Percentiles rank a stretch among this genome's conserved stretches.
phyloP scores from a whole-genome alignment of 805 yeast species.

The Yarrowia porcina region DNA sequence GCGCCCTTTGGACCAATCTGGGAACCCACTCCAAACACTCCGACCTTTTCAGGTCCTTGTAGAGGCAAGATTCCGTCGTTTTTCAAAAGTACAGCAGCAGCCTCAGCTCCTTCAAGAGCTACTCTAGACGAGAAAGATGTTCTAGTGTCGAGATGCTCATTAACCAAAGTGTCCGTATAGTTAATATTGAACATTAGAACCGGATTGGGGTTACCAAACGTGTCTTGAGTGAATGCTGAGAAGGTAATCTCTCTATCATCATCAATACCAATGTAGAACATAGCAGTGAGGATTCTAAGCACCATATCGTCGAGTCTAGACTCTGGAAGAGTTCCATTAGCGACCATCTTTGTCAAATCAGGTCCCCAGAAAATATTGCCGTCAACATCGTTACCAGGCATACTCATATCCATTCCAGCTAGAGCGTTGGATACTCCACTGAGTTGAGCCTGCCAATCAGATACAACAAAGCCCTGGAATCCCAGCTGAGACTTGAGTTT shows the following conservation, averaged over 20 bases:
- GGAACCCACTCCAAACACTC: conserved; percentile 42
- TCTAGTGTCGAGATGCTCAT: neutral
- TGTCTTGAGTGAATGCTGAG: neutral
- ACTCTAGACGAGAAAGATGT: neutral
- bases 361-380: neutral
- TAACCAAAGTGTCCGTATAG: neutral
- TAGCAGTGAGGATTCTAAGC: neutral
- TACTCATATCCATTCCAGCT: neutral
- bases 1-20: conserved; percentile 50
- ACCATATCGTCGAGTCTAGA: conserved; percentile 3
- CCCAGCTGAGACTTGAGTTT: neutral
- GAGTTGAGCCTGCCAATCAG: neutral
- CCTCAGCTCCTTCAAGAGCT: neutral
- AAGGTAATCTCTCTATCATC: neutral
- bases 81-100: conserved; percentile 41
- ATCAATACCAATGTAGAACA: neutral
- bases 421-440: neutral
- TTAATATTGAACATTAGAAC: neutral
- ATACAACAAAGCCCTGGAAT: neutral
- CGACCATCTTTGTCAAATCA: neutral
- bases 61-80: conserved; percentile 54
- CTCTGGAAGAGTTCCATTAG: neutral
- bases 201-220: neutral
- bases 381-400: neutral
- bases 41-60: conserved; percentile 42